Evolutionary conservation across 495 filamentous ascomycete species (phyloP), one percentile per base, ranked within the genome.

Genomic region (Hypomontagnella monticulosa): DNA sequence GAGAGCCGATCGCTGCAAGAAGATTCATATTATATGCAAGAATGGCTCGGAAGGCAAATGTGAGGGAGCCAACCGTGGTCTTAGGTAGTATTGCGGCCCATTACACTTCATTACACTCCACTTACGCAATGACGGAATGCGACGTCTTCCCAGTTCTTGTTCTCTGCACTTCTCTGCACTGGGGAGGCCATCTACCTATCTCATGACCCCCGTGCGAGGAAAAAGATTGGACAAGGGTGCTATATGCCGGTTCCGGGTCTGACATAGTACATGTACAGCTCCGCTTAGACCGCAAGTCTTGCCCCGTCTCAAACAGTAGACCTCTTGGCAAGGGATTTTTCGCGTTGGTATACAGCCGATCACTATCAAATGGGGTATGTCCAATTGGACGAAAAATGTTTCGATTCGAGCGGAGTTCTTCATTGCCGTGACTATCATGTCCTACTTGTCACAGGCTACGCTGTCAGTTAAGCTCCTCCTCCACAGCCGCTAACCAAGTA

Each of bases 31-130:
- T 70, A 70, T 70, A 70, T 60, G 46, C 44, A 49, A 54, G 38
- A 40, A 38, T 66, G 61, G 66, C 32, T 58, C 57, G 34, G 30
- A 56, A 46, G 27, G 18, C 50, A 53, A 57, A 57, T 57, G 30
- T 57, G 66, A 66, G 66, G 66, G 61, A 66, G 40, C 66, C 66
- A 57, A 62, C 57, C 61, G 61, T 56, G 40, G 66, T 61, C 54
- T 40, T 32, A 59, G 10, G 66, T 57, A 51, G 51, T 56, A 66
- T 48, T 59, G 6, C 23, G 23, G 23, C 3, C 23, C 23, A 27
- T 27, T 40, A 16, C 42, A 16, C 41, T 38, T 20, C 33, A 57
- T 36, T 12, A 8, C 40, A 32, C 34, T 53, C 47, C 53, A 57
- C 58, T 27, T 8, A 10, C 32, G 18, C 59, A 36, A 56, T 42